Evolutionary conservation across 768 basidiomycete species (phyloP).

Genomic region (Leccinum rimulosum): DNA sequence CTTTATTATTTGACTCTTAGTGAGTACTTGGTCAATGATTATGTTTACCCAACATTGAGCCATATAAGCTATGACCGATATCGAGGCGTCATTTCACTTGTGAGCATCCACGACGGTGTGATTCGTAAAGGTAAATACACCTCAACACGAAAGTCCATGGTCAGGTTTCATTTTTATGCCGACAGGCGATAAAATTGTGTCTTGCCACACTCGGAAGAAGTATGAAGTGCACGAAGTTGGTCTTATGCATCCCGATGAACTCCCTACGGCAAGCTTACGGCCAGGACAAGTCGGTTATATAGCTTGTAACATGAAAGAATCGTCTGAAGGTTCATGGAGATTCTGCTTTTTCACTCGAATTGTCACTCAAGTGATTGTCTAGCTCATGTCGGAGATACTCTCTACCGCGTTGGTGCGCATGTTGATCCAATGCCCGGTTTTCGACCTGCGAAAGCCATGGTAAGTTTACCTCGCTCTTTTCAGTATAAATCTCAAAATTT

Average conservation of each 20-base stretch:
- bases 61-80: slow-evolving; percentile 83
- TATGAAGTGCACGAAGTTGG: slow-evolving; percentile 91
- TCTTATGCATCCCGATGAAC: slow-evolving; percentile 86
- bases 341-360: background rate
- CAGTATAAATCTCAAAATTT: background rate
- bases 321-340: slow-evolving; percentile 69
- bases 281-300: slow-evolving; percentile 87
- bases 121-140: slow-evolving; percentile 67
- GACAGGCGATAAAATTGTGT: slow-evolving; percentile 86
- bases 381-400: slow-evolving; percentile 95
- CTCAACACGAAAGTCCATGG: background rate
- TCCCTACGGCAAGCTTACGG: slow-evolving; percentile 61
- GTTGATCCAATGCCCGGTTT: slow-evolving; percentile 90
- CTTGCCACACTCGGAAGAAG: slow-evolving; percentile 78
- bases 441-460: slow-evolving; percentile 93
- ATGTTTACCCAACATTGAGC: slow-evolving; percentile 5
- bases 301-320: slow-evolving; percentile 98
- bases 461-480: slow-evolving; percentile 27
- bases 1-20: slow-evolving; percentile 92
- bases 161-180: background rate
- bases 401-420: slow-evolving; percentile 67
- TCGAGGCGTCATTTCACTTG: slow-evolving; percentile 90
- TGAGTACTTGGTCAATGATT: slow-evolving; percentile 36
- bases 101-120: slow-evolving; percentile 77
- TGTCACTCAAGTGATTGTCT: slow-evolving; percentile 7